phyloP scores from a whole-genome alignment of 169 alveolate genomes.

The Plasmodium fragile region DNA sequence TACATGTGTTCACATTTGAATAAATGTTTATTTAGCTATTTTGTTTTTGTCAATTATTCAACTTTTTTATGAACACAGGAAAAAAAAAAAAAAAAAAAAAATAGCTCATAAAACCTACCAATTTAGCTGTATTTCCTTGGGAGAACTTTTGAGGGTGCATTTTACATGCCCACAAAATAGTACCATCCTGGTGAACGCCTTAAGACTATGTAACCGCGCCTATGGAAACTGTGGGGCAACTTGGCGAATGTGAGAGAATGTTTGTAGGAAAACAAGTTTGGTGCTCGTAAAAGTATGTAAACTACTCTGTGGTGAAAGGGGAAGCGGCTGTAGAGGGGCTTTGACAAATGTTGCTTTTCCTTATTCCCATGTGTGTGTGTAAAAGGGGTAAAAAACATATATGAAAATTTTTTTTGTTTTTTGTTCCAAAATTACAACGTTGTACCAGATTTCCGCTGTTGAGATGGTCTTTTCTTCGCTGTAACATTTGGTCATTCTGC shows the following conservation, averaged over 20 bases:
- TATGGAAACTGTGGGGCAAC: not conserved
- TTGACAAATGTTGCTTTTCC: not conserved
- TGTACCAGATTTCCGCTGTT: not conserved
- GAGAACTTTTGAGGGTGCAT: not conserved
- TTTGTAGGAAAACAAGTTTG: not conserved
- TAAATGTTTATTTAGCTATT: not conserved
- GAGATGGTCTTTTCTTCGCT: not conserved
- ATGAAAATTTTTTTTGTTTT: not conserved
- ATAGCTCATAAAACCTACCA: not conserved
- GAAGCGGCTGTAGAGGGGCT: not conserved
- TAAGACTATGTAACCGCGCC: not conserved
- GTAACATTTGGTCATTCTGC: not conserved
- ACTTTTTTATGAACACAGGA: not conserved
- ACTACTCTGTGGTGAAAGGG: not conserved
- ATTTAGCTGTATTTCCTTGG: constrained; percentile 2
- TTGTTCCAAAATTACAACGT: not conserved
- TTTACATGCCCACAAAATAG: not conserved
- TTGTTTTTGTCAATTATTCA: not conserved
- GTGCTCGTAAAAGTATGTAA: not conserved
- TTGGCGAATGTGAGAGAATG: not conserved
- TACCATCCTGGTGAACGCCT: not conserved
- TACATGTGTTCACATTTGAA: not conserved
- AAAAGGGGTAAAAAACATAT: not conserved
- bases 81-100: constrained; percentile 31
- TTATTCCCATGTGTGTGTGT: not conserved